A percentile compares a stretch with the other conserved stretches of the same genome.
These are phyloP conservation scores for Castanea crenata DNA, from an alignment of 306 rosid genomes.

Conservation along the genomic window DNA sequence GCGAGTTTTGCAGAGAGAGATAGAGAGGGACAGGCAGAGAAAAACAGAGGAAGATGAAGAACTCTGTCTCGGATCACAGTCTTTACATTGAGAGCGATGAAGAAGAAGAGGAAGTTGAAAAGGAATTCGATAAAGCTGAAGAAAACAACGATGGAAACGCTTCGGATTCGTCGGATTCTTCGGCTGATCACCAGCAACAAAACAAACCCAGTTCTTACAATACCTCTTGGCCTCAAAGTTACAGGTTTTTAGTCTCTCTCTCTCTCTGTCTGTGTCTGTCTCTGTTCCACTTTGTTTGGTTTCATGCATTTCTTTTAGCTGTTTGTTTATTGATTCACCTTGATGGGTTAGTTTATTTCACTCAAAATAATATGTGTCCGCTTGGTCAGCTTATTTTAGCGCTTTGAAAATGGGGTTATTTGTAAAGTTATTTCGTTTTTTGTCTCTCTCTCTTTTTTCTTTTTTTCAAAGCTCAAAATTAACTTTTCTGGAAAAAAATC, in stretches of 20 bases:
- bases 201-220: conserved; percentile 62
- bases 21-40: neutral
- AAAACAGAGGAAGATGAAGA: conserved; percentile 49
- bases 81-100: conserved; percentile 80
- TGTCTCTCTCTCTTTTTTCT: no score
- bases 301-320: conserved; percentile 10
- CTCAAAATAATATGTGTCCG: no score
- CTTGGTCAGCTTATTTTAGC: no score
- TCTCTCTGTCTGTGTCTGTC: conserved; percentile 7
- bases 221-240: conserved; percentile 94
- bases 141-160: conserved; percentile 56
- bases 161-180: conserved; percentile 74
- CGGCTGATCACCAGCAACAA: conserved; percentile 53
- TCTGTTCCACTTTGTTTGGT: neutral
- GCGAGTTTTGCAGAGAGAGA: conserved; percentile 4
- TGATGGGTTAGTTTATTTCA: neutral
- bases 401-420: no score
- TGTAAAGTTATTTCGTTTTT: no score
- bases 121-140: conserved; percentile 46
- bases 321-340: neutral
- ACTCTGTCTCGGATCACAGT: conserved; percentile 74
- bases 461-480: no score
- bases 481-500: no score
- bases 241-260: conserved; percentile 49
- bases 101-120: conserved; percentile 56